phyloP scores from a whole-genome alignment of 805 yeast species.

The Ogataea nonfermentans region DNA sequence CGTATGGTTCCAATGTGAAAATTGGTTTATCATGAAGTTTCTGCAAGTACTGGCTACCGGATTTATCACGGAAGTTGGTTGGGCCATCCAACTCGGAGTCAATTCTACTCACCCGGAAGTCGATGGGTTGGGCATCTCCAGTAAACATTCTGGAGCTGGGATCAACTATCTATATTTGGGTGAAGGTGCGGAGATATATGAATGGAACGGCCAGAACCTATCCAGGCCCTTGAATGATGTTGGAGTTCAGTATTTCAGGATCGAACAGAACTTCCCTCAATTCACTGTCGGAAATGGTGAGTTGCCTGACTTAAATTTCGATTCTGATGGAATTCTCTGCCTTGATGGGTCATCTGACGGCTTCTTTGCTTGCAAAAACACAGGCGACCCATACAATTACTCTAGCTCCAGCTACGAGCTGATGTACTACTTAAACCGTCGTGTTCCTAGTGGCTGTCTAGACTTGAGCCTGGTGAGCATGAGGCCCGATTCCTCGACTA shows the following conservation, averaged over 20 bases:
- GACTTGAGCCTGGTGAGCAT: slow-evolving; percentile 9
- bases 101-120: slow-evolving; percentile 28
- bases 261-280: slow-evolving; percentile 4
- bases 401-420: slow-evolving; percentile 30
- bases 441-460: slow-evolving; percentile 18
- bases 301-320: slow-evolving; percentile 6
- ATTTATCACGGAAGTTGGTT: slow-evolving; percentile 2
- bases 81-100: slow-evolving; percentile 21
- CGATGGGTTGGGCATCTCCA: slow-evolving; percentile 31
- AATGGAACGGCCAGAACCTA: slow-evolving; percentile 20
- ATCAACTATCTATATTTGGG: slow-evolving; percentile 40
- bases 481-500: slow-evolving; percentile 11
- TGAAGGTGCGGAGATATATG: slow-evolving; percentile 20
- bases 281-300: slow-evolving; percentile 8
- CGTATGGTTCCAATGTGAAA: not conserved
- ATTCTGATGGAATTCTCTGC: slow-evolving; percentile 24
- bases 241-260: not conserved
- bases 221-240: not conserved
- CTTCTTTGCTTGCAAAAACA: slow-evolving; percentile 41
- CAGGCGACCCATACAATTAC: slow-evolving; percentile 41
- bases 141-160: slow-evolving; percentile 48
- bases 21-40: not conserved
- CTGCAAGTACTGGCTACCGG: not conserved
- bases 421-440: slow-evolving; percentile 25
- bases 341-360: slow-evolving; percentile 31